These are phyloP conservation scores for Rubroboletus pulcherrimus DNA, from an alignment of 768 basidiomycete species.

Conservation along the genomic window DNA sequence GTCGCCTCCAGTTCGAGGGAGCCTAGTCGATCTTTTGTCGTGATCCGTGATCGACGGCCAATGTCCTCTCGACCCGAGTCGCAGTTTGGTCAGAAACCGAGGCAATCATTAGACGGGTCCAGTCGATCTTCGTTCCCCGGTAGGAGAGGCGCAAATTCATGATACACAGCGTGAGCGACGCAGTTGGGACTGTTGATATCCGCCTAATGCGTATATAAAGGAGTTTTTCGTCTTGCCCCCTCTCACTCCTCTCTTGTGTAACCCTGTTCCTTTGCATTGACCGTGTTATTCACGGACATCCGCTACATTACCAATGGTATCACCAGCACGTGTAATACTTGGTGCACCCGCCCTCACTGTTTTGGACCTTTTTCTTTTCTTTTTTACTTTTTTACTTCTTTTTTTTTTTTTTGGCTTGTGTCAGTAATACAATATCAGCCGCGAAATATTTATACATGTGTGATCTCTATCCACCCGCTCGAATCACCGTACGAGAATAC, in stretches of 20 bases:
- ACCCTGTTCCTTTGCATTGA: conserved; percentile 17
- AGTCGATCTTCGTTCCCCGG: conserved; percentile 27
- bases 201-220: conserved; percentile 15
- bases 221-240: neutral
- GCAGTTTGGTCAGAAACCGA: conserved; percentile 19
- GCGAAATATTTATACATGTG: conserved; percentile 20
- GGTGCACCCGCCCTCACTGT: conserved; percentile 15
- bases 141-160: conserved; percentile 28
- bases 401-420: conserved; percentile 13
- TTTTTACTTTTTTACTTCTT: neutral
- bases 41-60: conserved; percentile 55
- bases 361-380: conserved; percentile 12
- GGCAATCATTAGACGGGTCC: conserved; percentile 31
- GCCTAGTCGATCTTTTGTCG: conserved; percentile 60
- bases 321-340: conserved; percentile 29
- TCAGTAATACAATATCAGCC: conserved; percentile 16
- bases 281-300: conserved; percentile 14
- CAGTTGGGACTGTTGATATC: conserved; percentile 10
- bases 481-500: neutral
- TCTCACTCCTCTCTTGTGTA: conserved; percentile 4
- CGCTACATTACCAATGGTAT: conserved; percentile 24
- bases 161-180: conserved; percentile 3
- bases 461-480: conserved; percentile 1
- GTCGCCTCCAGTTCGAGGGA: conserved; percentile 31
- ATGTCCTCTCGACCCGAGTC: conserved; percentile 31